Evolutionary conservation across 768 basidiomycete genomes (phyloP).

Genomic region (Tephrocybe sp.): DNA sequence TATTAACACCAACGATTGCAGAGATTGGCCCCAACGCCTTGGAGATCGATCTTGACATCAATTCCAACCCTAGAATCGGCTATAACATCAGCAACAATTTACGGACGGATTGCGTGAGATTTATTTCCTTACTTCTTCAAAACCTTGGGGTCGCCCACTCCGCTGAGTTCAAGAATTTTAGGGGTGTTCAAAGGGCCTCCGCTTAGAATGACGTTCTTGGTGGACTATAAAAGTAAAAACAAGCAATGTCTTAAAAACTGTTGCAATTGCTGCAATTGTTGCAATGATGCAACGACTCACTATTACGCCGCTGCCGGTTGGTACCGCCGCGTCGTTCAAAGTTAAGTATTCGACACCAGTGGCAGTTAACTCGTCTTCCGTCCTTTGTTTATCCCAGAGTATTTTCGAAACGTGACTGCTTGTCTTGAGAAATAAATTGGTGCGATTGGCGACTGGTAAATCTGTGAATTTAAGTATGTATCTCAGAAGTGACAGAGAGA

Average conservation of each 20-base stretch:
- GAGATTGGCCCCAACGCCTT: conserved; percentile 14
- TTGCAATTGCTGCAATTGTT: too few species aligned
- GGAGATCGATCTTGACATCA: conserved; percentile 7
- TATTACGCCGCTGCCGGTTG: neutral
- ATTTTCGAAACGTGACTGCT: conserved; percentile 14
- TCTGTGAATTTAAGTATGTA: conserved; percentile 1
- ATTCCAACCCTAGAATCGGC: conserved; percentile 3
- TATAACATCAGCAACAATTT: neutral
- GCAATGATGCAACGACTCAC: neutral
- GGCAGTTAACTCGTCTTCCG: conserved; percentile 1
- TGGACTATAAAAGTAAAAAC: too few species aligned
- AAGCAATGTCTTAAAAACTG: too few species aligned
- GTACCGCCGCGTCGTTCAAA: neutral
- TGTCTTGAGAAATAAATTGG: conserved; percentile 7
- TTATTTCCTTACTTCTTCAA: conserved; percentile 8
- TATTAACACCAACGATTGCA: conserved; percentile 10
- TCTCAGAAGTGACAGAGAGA: neutral
- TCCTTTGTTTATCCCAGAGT: conserved; percentile 4
- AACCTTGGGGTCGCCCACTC: conserved; percentile 10
- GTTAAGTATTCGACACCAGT: conserved; percentile 13
- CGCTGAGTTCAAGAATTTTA: conserved; percentile 15
- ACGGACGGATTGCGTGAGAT: too few species aligned
- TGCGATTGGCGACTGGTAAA: conserved; percentile 12
- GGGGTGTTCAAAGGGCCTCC: conserved; percentile 16
- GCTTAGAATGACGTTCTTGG: conserved; percentile 13